phyloP scores from a whole-genome alignment of 139 green algal genomes.

The Picochlorum costavermella region DNA sequence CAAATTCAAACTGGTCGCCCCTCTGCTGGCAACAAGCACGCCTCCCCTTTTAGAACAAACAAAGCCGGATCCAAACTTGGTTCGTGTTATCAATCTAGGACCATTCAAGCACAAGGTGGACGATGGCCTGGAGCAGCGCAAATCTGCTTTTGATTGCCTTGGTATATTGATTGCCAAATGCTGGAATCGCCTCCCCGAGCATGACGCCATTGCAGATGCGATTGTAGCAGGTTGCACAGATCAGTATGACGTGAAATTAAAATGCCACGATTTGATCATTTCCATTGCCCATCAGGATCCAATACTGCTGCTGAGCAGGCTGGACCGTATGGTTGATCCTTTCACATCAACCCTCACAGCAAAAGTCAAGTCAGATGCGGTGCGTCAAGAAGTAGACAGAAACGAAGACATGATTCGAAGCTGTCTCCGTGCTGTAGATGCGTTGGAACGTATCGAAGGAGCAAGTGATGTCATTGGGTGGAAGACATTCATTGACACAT shows the following conservation, averaged over 20 bases:
- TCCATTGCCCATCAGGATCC: slow-evolving; percentile 60
- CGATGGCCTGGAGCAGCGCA: slow-evolving; percentile 94
- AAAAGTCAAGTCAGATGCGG: slow-evolving; percentile 79
- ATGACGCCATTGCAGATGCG: slow-evolving; percentile 35
- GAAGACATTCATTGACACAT: slow-evolving; percentile 49
- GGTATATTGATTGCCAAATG: slow-evolving; percentile 73
- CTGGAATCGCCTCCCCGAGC: slow-evolving; percentile 28
- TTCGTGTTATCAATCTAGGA: slow-evolving; percentile 81
- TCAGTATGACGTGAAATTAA: slow-evolving; percentile 82
- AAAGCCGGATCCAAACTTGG: slow-evolving; percentile 52
- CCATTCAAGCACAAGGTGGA: slow-evolving; percentile 93
- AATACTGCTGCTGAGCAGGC: slow-evolving; percentile 29
- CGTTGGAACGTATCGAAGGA: slow-evolving; percentile 55
- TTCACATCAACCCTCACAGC: slow-evolving; percentile 84
- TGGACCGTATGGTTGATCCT: slow-evolving; percentile 68
- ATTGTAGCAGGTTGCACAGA: slow-evolving; percentile 49
- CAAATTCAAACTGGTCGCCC: slow-evolving; percentile 52
- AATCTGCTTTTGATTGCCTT: slow-evolving; percentile 81
- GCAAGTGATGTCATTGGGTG: slow-evolving; percentile 36
- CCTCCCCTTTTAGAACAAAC: slow-evolving; percentile 82
- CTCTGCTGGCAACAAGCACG: slow-evolving; percentile 54
- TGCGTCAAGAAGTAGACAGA: slow-evolving; percentile 97
- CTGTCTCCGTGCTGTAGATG: slow-evolving; percentile 73
- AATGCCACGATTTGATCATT: slow-evolving; percentile 66
- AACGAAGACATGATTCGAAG: slow-evolving; percentile 92